A percentile compares a stretch with the other conserved stretches of the same genome.
These are phyloP conservation scores for Pascua guehoae DNA, from an alignment of 1,284 basidiomycete genomes.

Conservation along the genomic window DNA sequence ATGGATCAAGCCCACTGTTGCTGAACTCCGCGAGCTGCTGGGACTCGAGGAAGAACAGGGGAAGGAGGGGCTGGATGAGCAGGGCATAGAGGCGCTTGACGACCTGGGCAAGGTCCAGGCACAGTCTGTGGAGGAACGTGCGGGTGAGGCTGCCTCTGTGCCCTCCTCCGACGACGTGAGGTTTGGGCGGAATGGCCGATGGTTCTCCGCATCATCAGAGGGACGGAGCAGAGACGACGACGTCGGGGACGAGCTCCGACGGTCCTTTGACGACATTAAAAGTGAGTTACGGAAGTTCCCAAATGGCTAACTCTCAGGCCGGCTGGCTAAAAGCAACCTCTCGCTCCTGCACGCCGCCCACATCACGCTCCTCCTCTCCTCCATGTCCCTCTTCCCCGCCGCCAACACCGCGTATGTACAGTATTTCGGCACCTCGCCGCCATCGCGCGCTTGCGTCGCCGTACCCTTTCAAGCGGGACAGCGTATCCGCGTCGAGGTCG, in stretches of 20 bases:
- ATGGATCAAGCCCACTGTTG: constrained; percentile 26
- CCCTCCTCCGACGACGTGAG: constrained; percentile 1
- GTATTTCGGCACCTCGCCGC: constrained; percentile 87
- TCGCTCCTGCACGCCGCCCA: constrained; percentile 63
- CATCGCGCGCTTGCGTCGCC: constrained; percentile 85
- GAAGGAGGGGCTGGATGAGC: constrained; percentile 29
- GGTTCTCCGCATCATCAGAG: constrained; percentile 37
- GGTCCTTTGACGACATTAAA: constrained; percentile 54
- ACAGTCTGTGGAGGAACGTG: constrained; percentile 44
- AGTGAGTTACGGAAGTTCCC: background rate
- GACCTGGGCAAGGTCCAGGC: constrained; percentile 1
- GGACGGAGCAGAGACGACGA: constrained; percentile 15
- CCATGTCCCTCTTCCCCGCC: constrained; percentile 69
- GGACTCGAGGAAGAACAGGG: constrained; percentile 25
- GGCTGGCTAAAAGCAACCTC: constrained; percentile 54
- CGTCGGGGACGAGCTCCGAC: constrained; percentile 33
- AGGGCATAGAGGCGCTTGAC: constrained; percentile 16
- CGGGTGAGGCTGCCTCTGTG: constrained; percentile 51
- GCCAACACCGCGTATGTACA: constrained; percentile 74
- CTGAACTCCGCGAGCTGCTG: constrained; percentile 33
- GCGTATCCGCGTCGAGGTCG: constrained; percentile 69
- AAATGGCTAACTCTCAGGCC: constrained; percentile 48
- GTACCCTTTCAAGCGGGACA: constrained; percentile 61
- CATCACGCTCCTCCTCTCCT: constrained; percentile 79
- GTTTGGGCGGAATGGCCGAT: constrained; percentile 28